Evolutionary conservation across 2,329 filamentous ascomycete genomes (phyloP).

Genomic region (Ilyonectria robusta): DNA sequence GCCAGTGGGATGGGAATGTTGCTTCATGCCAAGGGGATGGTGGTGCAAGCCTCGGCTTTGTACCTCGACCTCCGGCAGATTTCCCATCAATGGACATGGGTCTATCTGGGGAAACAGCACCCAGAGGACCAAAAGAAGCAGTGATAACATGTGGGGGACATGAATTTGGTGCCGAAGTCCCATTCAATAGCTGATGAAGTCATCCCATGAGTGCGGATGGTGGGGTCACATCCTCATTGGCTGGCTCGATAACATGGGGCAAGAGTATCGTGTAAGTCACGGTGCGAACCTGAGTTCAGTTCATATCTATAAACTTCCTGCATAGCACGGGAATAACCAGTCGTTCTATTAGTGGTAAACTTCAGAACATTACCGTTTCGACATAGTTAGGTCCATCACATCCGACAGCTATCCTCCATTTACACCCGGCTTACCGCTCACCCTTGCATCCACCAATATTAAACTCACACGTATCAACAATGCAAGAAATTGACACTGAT

Average conservation of each 20-base stretch:
- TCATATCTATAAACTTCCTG: neutral
- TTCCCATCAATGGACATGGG: too few species aligned
- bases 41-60: too few species aligned
- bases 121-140: too few species aligned
- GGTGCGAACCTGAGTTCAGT: neutral
- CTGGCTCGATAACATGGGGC: neutral
- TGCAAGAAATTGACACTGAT: slow-evolving; percentile 28
- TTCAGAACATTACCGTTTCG: neutral
- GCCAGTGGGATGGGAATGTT: too few species aligned
- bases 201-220: neutral
- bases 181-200: neutral
- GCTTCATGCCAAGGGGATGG: too few species aligned
- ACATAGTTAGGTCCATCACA: neutral
- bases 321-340: neutral
- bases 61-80: too few species aligned
- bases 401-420: neutral
- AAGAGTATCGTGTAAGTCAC: neutral
- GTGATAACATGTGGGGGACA: neutral
- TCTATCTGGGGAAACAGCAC: too few species aligned
- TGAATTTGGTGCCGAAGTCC: too few species aligned
- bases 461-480: neutral
- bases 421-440: too few species aligned
- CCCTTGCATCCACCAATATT: too few species aligned
- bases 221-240: slow-evolving; percentile 1
- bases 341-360: neutral